Evolutionary conservation across 345 rosid genomes (phyloP).

Genomic region (Conringia planisiliqua): DNA sequence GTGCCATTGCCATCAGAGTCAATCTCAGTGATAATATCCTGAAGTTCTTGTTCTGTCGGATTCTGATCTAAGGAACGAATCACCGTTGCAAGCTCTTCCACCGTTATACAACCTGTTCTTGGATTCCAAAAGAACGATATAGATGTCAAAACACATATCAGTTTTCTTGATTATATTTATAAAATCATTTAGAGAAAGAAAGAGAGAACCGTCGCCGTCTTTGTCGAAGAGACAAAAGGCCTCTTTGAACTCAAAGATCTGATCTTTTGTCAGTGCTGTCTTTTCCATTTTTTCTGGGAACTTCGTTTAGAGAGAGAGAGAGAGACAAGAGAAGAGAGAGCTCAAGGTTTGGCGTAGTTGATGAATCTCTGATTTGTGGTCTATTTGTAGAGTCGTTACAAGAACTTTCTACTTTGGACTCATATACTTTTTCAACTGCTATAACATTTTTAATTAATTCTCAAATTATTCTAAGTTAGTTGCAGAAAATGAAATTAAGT

Average conservation of each 20-base stretch:
- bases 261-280: constrained; percentile 44
- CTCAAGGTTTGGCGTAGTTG: constrained; percentile 1
- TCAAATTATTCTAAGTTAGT: not conserved
- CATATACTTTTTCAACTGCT: constrained; percentile 24
- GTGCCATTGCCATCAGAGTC: constrained; percentile 58
- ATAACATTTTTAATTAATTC: not conserved
- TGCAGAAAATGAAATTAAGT: no score
- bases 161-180: not conserved
- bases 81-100: constrained; percentile 51
- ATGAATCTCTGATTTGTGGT: constrained; percentile 8
- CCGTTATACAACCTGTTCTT: constrained; percentile 55
- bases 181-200: not conserved
- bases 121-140: not conserved
- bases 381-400: constrained; percentile 23
- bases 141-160: not conserved
- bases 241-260: constrained; percentile 55
- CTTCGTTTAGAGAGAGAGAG: not conserved
- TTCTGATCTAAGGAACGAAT: constrained; percentile 48
- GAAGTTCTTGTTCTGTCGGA: constrained; percentile 67
- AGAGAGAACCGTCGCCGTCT: constrained; percentile 69
- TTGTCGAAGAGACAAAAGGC: constrained; percentile 68
- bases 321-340: not conserved
- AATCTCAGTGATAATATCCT: constrained; percentile 55
- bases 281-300: constrained; percentile 21
- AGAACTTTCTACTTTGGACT: constrained; percentile 18